Evolutionary conservation across 1,284 basidiomycete genomes (phyloP).

Genomic region (Heliocybe sulcata): DNA sequence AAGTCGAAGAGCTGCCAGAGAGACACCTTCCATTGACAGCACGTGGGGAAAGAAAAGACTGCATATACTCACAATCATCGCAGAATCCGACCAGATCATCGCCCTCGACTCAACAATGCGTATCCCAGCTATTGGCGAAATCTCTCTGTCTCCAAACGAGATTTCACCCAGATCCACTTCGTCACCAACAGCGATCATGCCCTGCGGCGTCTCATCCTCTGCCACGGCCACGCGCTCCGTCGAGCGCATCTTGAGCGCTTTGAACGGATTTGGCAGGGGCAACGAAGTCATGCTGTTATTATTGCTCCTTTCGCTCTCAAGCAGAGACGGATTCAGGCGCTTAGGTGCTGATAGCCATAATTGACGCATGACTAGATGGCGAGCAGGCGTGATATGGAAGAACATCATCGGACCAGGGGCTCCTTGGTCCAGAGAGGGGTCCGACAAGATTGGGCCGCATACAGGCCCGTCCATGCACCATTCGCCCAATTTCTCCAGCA

Average conservation of each 20-base stretch:
- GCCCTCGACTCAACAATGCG: conserved; percentile 24
- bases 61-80: conserved; percentile 31
- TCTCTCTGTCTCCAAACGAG: conserved; percentile 18
- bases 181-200: conserved; percentile 13
- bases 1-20: conserved; percentile 16
- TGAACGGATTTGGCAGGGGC: conserved; percentile 52
- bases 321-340: not conserved
- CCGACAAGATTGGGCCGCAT: conserved; percentile 35
- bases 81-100: conserved; percentile 36
- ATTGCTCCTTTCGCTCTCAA: not conserved
- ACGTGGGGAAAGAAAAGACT: conserved; percentile 2
- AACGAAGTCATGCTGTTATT: conserved; percentile 10
- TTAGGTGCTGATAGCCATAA: conserved; percentile 7
- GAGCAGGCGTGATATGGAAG: conserved; percentile 15
- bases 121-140: conserved; percentile 26
- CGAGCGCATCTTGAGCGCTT: conserved; percentile 34
- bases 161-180: conserved; percentile 21
- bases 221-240: conserved; percentile 27
- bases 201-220: conserved; percentile 7
- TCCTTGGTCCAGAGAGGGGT: conserved; percentile 29
- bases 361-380: conserved; percentile 14
- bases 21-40: not conserved
- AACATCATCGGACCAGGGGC: conserved; percentile 16
- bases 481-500: conserved; percentile 41
- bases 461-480: conserved; percentile 47